Base-by-base conservation (phyloP, 352 stramenopile genomes). In the Halophytophthora batemanensis region DNA sequence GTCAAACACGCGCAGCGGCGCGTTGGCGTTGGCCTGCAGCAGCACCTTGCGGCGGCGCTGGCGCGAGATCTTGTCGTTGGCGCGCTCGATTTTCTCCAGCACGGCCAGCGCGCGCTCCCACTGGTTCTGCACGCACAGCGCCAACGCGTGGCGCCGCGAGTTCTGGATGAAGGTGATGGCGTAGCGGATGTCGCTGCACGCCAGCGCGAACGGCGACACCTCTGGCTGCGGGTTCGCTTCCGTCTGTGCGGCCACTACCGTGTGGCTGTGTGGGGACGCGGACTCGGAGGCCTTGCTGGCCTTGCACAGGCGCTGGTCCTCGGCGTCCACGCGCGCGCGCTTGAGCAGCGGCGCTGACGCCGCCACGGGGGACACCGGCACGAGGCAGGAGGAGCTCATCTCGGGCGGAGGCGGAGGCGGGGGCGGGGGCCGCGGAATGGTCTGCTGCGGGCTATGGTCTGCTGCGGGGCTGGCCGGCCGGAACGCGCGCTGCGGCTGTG, bases 11-110 rank as follows among this genome's bases (percentile, higher is more conserved):
- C 55, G 50, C 34, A 60, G 14, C 15, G 47, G 59, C 36, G 61
- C 31, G 38, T 62, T 67, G 19, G 66, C 68, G 58, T 91, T 91
- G 44, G 66, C 69, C 36, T 86, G 69, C 36, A 82, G 53, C 7
- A 82, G 64, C 52, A 91, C 74, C 47, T 74, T 71, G 35, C 66
- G 52, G 56, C 80, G 80, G 45, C 76, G 80, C 54, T 87, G 77
- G 45, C 74, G 75, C 15, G 76, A 71, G 53, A 91, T 80, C 50
- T 87, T 87, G 45, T 89, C 77, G 59, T 85, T 89, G 34, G 80
- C 80, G 19, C 77, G 77, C 57, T 91, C 80, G 42, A 91, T 83
- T 66, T 91, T 91, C 57, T 91, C 80, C 13, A 91, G 67, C 46
- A 91, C 77, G 35, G 58, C 64, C 23, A 91, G 54, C 13, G 80